Conservation (phyloP, 2,329 filamentous ascomycete genomes). For the Ophiocordyceps camponoti-saundersi region DNA sequence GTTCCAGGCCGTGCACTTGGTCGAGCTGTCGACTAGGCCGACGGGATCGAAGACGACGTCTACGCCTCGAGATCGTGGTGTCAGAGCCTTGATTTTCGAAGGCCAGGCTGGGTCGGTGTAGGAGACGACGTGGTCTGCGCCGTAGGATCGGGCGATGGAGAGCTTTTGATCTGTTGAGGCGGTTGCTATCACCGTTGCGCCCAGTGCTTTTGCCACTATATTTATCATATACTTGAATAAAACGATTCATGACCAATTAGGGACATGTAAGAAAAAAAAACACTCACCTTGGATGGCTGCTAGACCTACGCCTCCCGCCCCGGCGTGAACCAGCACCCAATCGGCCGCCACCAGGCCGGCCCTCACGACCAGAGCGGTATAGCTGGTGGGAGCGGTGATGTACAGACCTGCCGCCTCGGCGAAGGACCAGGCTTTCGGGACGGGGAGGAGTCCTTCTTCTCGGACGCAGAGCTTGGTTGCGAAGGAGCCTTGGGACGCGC, state of each 20-base stretch:
- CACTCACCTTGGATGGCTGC: conserved; percentile 62
- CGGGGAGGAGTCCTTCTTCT: conserved; percentile 52
- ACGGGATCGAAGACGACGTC: conserved; percentile 95
- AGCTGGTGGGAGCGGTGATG: conserved; percentile 81
- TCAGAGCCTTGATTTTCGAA: conserved; percentile 59
- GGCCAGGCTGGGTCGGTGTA: conserved; percentile 52
- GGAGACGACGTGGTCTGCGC: conserved; percentile 69
- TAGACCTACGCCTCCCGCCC: conserved; percentile 78
- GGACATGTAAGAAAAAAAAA: no score
- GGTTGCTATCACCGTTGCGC: conserved; percentile 85
- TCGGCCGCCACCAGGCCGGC: conserved; percentile 67
- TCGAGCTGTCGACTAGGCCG: conserved; percentile 69
- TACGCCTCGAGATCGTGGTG: conserved; percentile 54
- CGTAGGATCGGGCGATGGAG: conserved; percentile 60
- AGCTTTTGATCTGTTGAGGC: conserved; percentile 69
- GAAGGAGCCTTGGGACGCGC: conserved; percentile 72
- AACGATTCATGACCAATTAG: no score
- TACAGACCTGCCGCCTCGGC: conserved; percentile 77
- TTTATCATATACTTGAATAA: not conserved
- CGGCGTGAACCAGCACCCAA: conserved; percentile 78
- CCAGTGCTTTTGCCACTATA: conserved; percentile 68
- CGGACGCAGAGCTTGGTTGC: conserved; percentile 54
- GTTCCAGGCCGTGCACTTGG: conserved; percentile 91
- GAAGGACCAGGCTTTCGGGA: conserved; percentile 71
- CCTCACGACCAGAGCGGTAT: conserved; percentile 63